Base-by-base conservation (phyloP, 2,329 filamentous ascomycete genomes). In the Ascochyta rabiei region DNA sequence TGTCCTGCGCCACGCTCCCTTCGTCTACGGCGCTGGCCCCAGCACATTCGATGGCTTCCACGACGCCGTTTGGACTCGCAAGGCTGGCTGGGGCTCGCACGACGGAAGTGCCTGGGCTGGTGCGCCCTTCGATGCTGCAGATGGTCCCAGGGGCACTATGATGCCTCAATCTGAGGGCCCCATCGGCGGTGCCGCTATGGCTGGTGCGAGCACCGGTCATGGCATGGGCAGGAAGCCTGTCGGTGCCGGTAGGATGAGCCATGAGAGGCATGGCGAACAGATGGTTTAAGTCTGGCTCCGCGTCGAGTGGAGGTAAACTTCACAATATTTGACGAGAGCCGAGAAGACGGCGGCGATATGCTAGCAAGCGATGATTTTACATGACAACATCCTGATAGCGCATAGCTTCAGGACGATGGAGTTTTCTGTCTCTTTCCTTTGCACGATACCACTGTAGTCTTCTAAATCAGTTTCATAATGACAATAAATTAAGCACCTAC, bases 51-150 rank as follows among this genome's bases (percentile, higher is more conserved):
- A 77, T 40, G 76, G 76, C 34, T 80, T 87, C 43, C 79, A 80
- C 49, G 76, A 84, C 48, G 80, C 84, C 0, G 75, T 84, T 3
- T 87, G 82, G 56, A 88, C 86, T 0, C 76, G 83, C 53, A 81
- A 82, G 62, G 86, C 80, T 7, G 84, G 84, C 1, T 88, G 86
- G 86, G 86, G 85, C 18, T 67, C 66, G 0, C 65, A 69, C 12
- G 73, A 77, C 28, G 74, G 70, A 5, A 72, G 74, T 40, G 71
- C 76, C 28, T 72, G 71, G 56, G 75, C 71, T 16, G 76, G 77
- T 39, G 76, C 78, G 5, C 78, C 77, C 0, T 75, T 75, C 42
- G 78, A 80, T 62, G 76, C 78, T 33, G 62, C 70, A 4, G 72
- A 75, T 52, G 67, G 69, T 10, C 69, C 72, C n/a, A 60, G 71